A percentile compares a stretch with the other conserved stretches of the same genome.
Conservation (phyloP, 371 early-diverging fungal genomes). For the Mortierella sp. region DNA sequence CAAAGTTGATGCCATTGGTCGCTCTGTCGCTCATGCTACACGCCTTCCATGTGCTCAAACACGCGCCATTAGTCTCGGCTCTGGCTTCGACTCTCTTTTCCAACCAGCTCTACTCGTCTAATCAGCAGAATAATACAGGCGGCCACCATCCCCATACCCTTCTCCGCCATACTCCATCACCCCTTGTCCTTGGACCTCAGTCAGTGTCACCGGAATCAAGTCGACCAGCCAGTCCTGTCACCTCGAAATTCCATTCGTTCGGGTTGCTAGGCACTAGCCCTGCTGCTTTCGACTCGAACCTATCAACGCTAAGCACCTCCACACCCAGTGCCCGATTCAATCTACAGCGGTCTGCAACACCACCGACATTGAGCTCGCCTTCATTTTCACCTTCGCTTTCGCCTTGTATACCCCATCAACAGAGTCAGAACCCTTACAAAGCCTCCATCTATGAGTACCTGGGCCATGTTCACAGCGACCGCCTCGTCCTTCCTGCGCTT, state of each 20-base stretch:
- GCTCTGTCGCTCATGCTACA: slow-evolving; percentile 53
- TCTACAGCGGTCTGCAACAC: slow-evolving; percentile 1
- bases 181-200: slow-evolving; percentile 19
- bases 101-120: slow-evolving; percentile 24
- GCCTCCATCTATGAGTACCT: slow-evolving; percentile 44
- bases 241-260: slow-evolving; percentile 49
- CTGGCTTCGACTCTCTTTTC: slow-evolving; percentile 52
- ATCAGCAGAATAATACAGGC: slow-evolving; percentile 5
- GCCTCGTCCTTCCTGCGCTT: slow-evolving; percentile 43
- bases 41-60: slow-evolving; percentile 53
- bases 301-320: neutral
- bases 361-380: slow-evolving; percentile 1
- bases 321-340: slow-evolving; percentile 9
- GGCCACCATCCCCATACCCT: slow-evolving; percentile 6
- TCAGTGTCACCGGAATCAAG: slow-evolving; percentile 40
- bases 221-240: slow-evolving; percentile 45
- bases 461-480: slow-evolving; percentile 30
- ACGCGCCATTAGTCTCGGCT: slow-evolving; percentile 51
- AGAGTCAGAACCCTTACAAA: slow-evolving; percentile 44
- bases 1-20: slow-evolving; percentile 38
- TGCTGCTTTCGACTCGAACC: slow-evolving; percentile 16
- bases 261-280: slow-evolving; percentile 44
- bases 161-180: slow-evolving; percentile 15
- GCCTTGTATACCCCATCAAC: slow-evolving; percentile 7
- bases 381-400: neutral